phyloP scores from a whole-genome alignment of 495 filamentous ascomycete species.

The Neurospora discreta region DNA sequence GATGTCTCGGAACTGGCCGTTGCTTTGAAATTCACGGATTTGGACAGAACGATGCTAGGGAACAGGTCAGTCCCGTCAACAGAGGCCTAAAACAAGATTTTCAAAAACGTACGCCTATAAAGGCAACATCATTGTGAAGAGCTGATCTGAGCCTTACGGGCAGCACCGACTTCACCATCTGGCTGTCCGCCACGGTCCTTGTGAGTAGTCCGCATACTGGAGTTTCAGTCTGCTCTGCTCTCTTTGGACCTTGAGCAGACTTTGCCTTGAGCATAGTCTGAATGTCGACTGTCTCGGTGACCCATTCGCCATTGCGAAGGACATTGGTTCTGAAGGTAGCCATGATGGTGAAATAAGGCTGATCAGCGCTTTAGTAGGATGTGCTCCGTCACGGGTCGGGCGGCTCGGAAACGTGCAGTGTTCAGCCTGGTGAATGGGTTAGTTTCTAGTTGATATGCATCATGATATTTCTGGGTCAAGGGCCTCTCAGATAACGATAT shows the following conservation, averaged over 20 bases:
- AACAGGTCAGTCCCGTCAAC: conserved; percentile 14
- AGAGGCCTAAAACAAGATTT: neutral
- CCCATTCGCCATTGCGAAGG: conserved; percentile 48
- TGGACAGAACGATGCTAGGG: conserved; percentile 52
- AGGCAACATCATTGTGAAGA: conserved; percentile 75
- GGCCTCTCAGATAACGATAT: neutral
- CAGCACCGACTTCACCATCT: conserved; percentile 65
- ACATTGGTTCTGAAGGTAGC: conserved; percentile 39
- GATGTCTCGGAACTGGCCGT: conserved; percentile 60
- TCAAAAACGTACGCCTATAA: conserved; percentile 55
- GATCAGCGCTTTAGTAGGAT: neutral
- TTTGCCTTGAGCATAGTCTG: conserved; percentile 27
- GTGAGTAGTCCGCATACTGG: conserved; percentile 61
- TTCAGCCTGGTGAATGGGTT: neutral
- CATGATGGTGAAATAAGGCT: conserved; percentile 7
- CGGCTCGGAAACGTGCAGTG: neutral
- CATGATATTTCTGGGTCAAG: neutral
- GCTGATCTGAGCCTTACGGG: conserved; percentile 64
- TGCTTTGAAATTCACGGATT: conserved; percentile 52
- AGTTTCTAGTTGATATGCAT: neutral
- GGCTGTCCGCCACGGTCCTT: conserved; percentile 63
- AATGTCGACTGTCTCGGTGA: conserved; percentile 37
- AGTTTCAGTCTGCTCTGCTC: conserved; percentile 18
- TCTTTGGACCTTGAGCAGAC: conserved; percentile 14
- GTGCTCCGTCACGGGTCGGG: neutral